A percentile compares a stretch with the other conserved stretches of the same genome.
phyloP scores from a whole-genome alignment of 345 rosid species.

The Pelargonium nanum region DNA sequence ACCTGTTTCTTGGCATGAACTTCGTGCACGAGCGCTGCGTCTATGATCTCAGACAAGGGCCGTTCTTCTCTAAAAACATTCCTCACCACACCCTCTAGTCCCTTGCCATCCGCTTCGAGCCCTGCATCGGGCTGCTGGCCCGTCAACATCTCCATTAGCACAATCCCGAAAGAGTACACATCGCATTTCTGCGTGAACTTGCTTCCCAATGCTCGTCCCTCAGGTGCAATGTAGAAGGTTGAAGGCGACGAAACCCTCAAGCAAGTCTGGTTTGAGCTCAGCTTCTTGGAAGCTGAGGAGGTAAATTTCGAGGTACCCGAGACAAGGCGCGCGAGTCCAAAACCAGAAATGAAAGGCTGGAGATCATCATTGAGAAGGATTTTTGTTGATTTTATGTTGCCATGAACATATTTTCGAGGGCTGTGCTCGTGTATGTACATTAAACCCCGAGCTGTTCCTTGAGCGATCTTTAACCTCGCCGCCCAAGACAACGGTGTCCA shows the following conservation, averaged over 20 bases:
- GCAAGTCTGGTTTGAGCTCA: constrained; percentile 26
- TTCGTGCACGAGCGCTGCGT: constrained; percentile 46
- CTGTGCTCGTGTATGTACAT: constrained; percentile 69
- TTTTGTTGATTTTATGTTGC: constrained; percentile 78
- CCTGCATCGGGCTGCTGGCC: constrained; percentile 51
- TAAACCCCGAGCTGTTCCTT: constrained; percentile 81
- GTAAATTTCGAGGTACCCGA: constrained; percentile 31
- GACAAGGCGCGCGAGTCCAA: constrained; percentile 56
- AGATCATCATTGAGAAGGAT: constrained; percentile 75
- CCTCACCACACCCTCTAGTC: constrained; percentile 53
- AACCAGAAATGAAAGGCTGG: constrained; percentile 71
- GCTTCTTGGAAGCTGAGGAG: constrained; percentile 36
- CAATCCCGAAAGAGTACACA: constrained; percentile 75
- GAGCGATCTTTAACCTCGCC: constrained; percentile 68
- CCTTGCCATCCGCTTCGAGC: constrained; percentile 52
- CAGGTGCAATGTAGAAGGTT: constrained; percentile 62
- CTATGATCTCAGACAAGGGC: constrained; percentile 67
- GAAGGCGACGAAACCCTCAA: constrained; percentile 36
- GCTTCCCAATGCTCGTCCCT: constrained; percentile 50
- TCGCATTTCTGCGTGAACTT: constrained; percentile 80
- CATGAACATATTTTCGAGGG: constrained; percentile 66
- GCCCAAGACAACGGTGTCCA: constrained; percentile 56
- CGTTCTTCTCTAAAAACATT: constrained; percentile 52
- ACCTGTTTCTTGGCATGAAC: constrained; percentile 65
- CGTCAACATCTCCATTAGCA: constrained; percentile 78